Conservation (phyloP, 257 asterid genomes). For the Jacaranda copaia region DNA sequence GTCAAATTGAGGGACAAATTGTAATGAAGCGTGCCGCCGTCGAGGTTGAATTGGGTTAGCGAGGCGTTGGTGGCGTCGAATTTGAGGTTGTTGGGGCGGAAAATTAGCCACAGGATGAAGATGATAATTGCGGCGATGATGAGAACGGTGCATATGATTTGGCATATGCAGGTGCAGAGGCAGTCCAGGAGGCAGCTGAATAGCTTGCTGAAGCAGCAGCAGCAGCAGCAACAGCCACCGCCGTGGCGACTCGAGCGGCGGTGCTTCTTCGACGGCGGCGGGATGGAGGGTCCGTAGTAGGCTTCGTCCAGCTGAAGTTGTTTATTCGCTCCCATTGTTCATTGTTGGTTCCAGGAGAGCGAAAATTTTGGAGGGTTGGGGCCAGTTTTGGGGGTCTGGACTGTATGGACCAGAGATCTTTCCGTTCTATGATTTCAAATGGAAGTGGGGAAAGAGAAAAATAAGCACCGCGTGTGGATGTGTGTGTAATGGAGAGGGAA, state of each 20-base stretch:
- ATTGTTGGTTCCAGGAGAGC: neutral
- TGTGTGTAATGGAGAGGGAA: too few species aligned
- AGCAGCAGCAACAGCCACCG: conserved; percentile 47
- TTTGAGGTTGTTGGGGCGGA: conserved; percentile 58
- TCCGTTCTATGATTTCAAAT: too few species aligned
- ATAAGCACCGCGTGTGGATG: too few species aligned
- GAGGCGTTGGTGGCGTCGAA: conserved; percentile 51
- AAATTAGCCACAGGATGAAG: conserved; percentile 49
- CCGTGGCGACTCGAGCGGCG: neutral
- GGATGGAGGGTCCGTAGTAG: conserved; percentile 31
- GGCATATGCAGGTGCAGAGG: conserved; percentile 55
- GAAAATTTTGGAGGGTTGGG: neutral
- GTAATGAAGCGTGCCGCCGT: conserved; percentile 50
- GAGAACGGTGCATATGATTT: conserved; percentile 51
- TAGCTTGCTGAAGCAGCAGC: conserved; percentile 61
- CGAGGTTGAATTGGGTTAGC: conserved; percentile 47
- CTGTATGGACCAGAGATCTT: neutral
- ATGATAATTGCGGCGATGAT: conserved; percentile 38
- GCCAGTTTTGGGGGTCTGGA: conserved; percentile 14
- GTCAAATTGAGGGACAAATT: conserved; percentile 53
- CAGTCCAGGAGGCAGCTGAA: conserved; percentile 55
- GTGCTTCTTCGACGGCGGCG: too few species aligned
- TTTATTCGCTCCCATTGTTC: neutral
- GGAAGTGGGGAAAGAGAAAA: too few species aligned
- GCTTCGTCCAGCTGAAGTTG: conserved; percentile 48